Percentiles rank a stretch among this genome's conserved stretches.
phyloP scores from a whole-genome alignment of 1,284 basidiomycete genomes.

The Irpex rosettiformis region DNA sequence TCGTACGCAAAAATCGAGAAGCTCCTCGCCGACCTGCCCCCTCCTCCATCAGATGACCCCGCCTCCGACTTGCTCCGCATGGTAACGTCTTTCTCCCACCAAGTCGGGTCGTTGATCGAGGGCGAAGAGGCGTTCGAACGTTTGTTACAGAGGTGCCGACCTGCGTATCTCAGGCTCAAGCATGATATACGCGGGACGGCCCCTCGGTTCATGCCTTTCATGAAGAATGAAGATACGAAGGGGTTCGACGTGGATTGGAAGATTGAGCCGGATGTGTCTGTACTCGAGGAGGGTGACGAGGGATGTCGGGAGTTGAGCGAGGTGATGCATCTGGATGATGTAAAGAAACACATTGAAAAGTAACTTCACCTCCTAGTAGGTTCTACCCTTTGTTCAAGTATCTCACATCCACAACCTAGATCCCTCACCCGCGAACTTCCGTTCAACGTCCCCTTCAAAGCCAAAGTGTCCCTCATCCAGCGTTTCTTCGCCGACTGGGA shows the following conservation, averaged over 20 bases:
- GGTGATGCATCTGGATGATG: conserved; percentile 51
- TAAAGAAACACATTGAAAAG: conserved; percentile 8
- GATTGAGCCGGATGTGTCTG: not conserved
- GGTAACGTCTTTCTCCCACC: conserved; percentile 42
- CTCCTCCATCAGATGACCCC: conserved; percentile 50
- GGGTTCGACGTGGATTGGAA: not conserved
- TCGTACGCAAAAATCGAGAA: conserved; percentile 39
- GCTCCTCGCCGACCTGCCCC: conserved; percentile 41
- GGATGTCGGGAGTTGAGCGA: not conserved
- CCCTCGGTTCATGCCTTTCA: conserved; percentile 43
- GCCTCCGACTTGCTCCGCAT: conserved; percentile 49
- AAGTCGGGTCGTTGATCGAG: conserved; percentile 43
- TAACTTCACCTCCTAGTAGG: not conserved
- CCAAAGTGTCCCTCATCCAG: conserved; percentile 48
- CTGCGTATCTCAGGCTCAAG: conserved; percentile 45
- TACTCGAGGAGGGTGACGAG: not conserved
- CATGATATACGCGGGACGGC: conserved; percentile 46
- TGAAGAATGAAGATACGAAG: not conserved
- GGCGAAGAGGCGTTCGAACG: conserved; percentile 49
- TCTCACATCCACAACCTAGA: conserved; percentile 30
- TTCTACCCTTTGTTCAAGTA: not conserved
- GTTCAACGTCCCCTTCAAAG: conserved; percentile 59
- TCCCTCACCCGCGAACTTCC: conserved; percentile 68
- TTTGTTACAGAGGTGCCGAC: conserved; percentile 51
- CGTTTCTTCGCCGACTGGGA: conserved; percentile 47